Percentiles rank a stretch among this genome's conserved stretches.
Evolutionary conservation across 768 basidiomycete genomes (phyloP).

Genomic region (Suillus clintonianus): DNA sequence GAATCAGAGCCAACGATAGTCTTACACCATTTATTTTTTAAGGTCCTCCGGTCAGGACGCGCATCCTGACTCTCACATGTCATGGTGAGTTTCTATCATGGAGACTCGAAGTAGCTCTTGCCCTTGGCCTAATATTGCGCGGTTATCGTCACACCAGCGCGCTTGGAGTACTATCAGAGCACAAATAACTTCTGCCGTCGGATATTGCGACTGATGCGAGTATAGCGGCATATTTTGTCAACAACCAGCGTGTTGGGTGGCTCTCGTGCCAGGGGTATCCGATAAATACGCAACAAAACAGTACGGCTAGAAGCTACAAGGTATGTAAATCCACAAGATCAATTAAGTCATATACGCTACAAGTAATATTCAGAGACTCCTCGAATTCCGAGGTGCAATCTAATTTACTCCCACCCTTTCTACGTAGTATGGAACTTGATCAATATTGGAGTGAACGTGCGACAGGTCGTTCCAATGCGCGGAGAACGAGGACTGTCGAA

Average conservation of each 20-base stretch:
- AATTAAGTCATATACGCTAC: background rate
- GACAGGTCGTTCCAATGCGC: background rate
- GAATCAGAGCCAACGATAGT: background rate
- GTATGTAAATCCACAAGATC: background rate
- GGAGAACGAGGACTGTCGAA: background rate
- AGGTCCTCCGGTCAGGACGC: background rate
- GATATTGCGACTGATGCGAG: background rate
- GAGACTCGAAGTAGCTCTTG: background rate
- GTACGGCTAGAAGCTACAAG: background rate
- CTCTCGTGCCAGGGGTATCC: background rate
- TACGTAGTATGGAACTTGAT: slow-evolving; percentile 1
- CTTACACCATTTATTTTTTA: background rate
- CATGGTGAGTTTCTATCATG: background rate
- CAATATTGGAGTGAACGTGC: background rate
- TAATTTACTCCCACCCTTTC: background rate
- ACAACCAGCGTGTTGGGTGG: background rate
- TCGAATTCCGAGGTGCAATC: background rate
- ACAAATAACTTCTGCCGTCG: background rate
- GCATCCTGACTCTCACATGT: background rate
- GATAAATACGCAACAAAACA: background rate
- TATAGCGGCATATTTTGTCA: background rate
- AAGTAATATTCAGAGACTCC: background rate
- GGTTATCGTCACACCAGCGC: background rate
- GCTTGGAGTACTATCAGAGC: background rate
- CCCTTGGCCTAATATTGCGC: no score